Base-by-base conservation (phyloP, 2,329 filamentous ascomycete species). In the Chaetomium sp. region DNA sequence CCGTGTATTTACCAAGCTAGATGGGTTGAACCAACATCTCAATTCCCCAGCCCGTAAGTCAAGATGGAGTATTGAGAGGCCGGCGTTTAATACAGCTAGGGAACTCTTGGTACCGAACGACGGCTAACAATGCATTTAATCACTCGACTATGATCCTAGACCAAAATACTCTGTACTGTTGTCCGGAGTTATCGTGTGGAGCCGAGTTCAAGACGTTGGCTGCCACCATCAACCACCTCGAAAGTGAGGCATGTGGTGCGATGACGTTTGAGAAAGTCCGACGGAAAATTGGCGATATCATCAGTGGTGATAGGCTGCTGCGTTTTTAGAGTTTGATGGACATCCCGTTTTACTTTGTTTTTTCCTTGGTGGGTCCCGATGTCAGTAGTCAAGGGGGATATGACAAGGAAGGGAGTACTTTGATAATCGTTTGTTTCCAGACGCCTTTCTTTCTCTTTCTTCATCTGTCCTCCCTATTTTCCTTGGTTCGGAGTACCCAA, bases 11-110 rank as follows among this genome's bases (percentile, higher is more conserved):
- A 51, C 33, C 0, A 55, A 49, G 0, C 52, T 71, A 0, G 10
- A 43, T 0, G 61, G 62, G 0, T 70, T 86, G 2, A 78, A 79
- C 48, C 69, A 74, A 52, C 82, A 87, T 60, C 65, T 86, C 1
- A 74, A 72, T 41, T 85, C 81, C 0, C 70, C 76, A 0, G 67
- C 63, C 0, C 81, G 82, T 70, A 70, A 74, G 69, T 72, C 19
- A 27, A 27, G 19, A 27, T 27, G 19, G 19, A 2, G 19, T 27
- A 27, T 27, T 27, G 19, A 27, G 19, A 27, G 19, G 19, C 19
- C 19, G 19, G 19, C 19, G 19, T 27, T 27, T 27, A 27, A 27
- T 27, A 27, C 19, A 27, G 19, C 19, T 27, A 27, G 19, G 19
- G 19, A 27, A 27, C 3, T 27, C 19, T 27, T 27, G 19, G 19